A percentile compares a stretch with the other conserved stretches of the same genome.
These are phyloP conservation scores for Tulasnella sp. DNA, from an alignment of 768 basidiomycete genomes.

Conservation along the genomic window DNA sequence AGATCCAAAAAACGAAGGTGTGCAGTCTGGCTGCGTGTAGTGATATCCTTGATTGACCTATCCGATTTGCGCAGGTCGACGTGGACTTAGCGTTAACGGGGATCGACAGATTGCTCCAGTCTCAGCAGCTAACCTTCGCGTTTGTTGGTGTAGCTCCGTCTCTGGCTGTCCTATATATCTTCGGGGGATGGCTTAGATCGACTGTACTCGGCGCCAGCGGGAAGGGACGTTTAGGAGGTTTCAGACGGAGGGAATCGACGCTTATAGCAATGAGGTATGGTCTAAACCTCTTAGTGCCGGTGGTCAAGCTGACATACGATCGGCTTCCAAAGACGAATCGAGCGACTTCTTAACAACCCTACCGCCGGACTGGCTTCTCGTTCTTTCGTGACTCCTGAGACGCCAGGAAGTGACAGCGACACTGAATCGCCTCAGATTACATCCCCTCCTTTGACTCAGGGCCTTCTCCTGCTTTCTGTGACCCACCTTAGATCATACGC, in stretches of 20 bases:
- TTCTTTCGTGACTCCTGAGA: background rate
- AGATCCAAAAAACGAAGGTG: constrained; percentile 95
- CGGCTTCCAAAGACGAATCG: constrained; percentile 44
- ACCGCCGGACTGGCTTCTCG: background rate
- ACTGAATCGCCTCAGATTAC: background rate
- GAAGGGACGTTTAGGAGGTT: constrained; percentile 51
- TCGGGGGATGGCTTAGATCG: constrained; percentile 45
- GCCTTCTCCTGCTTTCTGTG: constrained; percentile 64
- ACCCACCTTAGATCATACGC: constrained; percentile 60
- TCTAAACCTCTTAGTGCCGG: constrained; percentile 13
- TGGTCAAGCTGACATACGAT: background rate
- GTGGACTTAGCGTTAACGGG: constrained; percentile 83
- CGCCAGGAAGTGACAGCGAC: background rate
- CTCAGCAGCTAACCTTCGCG: constrained; percentile 91
- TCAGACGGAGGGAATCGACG: constrained; percentile 42
- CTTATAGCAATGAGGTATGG: constrained; percentile 62
- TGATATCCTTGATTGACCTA: background rate
- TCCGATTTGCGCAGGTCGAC: constrained; percentile 54
- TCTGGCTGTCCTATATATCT: constrained; percentile 65
- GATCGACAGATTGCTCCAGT: constrained; percentile 88
- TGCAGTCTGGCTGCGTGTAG: constrained; percentile 2
- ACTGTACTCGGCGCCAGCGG: constrained; percentile 47
- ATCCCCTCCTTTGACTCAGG: constrained; percentile 45
- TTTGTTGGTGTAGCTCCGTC: constrained; percentile 95
- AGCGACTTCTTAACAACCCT: constrained; percentile 45